Conservation (phyloP, 2,329 filamentous ascomycete genomes). For the Trichoderma brevicompactum region DNA sequence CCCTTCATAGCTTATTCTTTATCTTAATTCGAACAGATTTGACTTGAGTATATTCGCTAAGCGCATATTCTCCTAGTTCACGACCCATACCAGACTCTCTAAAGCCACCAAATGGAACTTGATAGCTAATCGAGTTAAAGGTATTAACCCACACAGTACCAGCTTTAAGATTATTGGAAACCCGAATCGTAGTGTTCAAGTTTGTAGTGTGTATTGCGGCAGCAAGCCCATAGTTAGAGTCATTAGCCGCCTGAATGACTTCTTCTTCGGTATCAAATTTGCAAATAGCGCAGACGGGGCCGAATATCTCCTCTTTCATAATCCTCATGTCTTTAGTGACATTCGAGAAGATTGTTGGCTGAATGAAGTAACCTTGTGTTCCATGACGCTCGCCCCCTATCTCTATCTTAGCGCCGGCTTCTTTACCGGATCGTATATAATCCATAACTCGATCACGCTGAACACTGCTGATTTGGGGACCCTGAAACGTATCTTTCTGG, state of each 20-base stretch:
- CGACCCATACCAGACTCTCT: conserved; percentile 42
- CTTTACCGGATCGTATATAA: conserved; percentile 63
- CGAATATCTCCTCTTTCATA: conserved; percentile 37
- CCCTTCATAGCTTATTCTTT: no score
- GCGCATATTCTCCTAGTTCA: conserved; percentile 40
- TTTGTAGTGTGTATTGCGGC: conserved; percentile 40
- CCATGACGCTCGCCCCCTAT: conserved; percentile 60
- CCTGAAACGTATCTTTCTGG: conserved; percentile 31
- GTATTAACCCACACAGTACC: conserved; percentile 69
- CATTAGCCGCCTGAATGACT: conserved; percentile 55
- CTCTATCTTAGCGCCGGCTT: conserved; percentile 73
- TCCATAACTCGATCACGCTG: conserved; percentile 44
- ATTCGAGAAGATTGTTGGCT: conserved; percentile 70
- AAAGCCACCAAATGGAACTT: conserved; percentile 41
- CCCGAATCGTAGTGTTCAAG: conserved; percentile 44
- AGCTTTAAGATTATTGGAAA: conserved; percentile 59
- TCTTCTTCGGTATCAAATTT: conserved; percentile 56
- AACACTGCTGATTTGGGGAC: conserved; percentile 67
- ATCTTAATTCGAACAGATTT: conserved; percentile 33
- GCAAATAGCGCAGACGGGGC: conserved; percentile 47
- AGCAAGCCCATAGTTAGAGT: conserved; percentile 47
- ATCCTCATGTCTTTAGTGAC: conserved; percentile 33
- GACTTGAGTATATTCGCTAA: conserved; percentile 39
- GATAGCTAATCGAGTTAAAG: conserved; percentile 36
- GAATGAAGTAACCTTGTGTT: conserved; percentile 67